Base-by-base conservation (phyloP, 768 basidiomycete species). In the Suillus tomentosus region DNA sequence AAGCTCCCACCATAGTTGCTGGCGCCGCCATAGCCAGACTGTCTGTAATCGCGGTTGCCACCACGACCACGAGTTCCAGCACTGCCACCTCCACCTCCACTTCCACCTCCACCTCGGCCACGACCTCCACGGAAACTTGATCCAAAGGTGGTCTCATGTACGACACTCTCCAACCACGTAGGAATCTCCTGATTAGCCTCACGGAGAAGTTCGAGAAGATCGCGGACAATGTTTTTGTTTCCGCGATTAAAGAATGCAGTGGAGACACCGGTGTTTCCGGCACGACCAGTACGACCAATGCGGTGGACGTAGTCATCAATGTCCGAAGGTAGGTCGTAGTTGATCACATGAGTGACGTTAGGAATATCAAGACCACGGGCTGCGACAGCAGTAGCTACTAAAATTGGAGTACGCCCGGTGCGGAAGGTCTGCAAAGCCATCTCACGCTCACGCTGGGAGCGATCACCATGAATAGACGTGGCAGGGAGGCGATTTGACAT, bases 231-330 rank as follows among this genome's bases (percentile, higher is more conserved):
- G 76, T 92, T 91, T 76, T 89, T 90, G 81, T 97, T 98, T 61
- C 91, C 91, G 15, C 94, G 86, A 74, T 95, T 95, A 84, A 94
- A 94, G 84, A 99, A 99, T 6, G 96, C 95, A 15, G 97, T 99
- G 31, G 92, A 90, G 68, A 89, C 85, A 82, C 97, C 97, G 13
- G 91, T 94, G 82, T 99, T 99, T 58, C 97, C 97, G 10, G 97
- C 97, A 86, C 97, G 96, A 53, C 97, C 97, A 15, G 95, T 96
- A 82, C 95, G 92, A 82, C 95, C 95, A 71, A 96, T 96, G 72
- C 95, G 95, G 76, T 99, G 96, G 54, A 99, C 96, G 78, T 99
- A 99, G 78, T 99, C 97, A 73, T 99, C 97, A 67, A 99, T 96
- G 79, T 99, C 97, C 65, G 91, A 91, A 14, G 97, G 97, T 6